Evolutionary conservation across 106 monocot species (phyloP).

Genomic region (Chionographis japonica): DNA sequence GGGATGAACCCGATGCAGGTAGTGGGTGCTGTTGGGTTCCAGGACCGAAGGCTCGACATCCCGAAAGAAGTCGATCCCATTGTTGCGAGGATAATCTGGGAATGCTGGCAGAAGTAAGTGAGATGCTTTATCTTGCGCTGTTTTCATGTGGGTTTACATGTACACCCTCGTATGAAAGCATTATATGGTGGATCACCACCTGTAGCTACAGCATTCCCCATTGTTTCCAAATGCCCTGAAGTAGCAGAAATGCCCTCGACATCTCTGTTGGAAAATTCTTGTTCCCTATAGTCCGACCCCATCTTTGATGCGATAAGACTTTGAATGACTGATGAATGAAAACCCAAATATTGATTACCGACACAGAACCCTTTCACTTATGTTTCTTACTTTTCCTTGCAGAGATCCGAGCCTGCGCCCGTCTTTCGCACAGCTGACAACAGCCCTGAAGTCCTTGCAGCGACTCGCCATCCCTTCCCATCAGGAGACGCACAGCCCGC

Average conservation of each 20-base stretch:
- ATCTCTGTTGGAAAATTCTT: too few species aligned
- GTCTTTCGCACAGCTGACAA: conserved; percentile 73
- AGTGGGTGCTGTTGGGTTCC: conserved; percentile 96
- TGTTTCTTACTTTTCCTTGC: conserved; percentile 4
- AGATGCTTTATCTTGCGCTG: neutral
- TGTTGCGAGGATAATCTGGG: conserved; percentile 71
- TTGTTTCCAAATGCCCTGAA: too few species aligned
- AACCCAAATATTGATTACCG: too few species aligned
- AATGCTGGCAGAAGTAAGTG: conserved; percentile 94
- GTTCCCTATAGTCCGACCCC: too few species aligned
- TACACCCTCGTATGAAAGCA: neutral
- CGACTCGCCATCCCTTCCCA: conserved; percentile 57
- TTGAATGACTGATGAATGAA: too few species aligned
- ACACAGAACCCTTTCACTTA: neutral
- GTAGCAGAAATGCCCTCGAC: too few species aligned
- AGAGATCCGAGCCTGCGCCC: conserved; percentile 92
- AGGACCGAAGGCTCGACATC: conserved; percentile 86
- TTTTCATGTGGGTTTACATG: neutral
- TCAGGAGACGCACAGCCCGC: conserved; percentile 44
- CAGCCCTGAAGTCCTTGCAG: conserved; percentile 65
- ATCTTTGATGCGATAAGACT: too few species aligned
- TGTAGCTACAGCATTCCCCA: too few species aligned
- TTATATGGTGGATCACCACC: too few species aligned
- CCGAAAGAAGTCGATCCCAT: conserved; percentile 92
- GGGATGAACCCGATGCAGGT: conserved; percentile 99